Evolutionary conservation across 495 filamentous ascomycete genomes (phyloP).

Genomic region (Bombardia bombarda): DNA sequence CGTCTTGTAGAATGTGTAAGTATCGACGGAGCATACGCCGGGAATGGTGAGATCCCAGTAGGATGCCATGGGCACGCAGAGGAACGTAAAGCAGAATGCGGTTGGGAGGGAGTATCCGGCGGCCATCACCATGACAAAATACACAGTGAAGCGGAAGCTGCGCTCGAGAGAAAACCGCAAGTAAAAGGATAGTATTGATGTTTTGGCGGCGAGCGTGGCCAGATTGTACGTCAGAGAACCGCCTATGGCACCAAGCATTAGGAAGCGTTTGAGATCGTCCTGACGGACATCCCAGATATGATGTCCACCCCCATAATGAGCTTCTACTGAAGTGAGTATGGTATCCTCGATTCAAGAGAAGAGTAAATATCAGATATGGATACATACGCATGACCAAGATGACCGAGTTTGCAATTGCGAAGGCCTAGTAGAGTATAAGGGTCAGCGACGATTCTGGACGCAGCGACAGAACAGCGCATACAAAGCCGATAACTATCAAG

Average conservation of each 20-base stretch:
- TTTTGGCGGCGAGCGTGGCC: slow-evolving; percentile 23
- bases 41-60: slow-evolving; percentile 17
- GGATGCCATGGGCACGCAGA: slow-evolving; percentile 16
- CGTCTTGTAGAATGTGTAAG: slow-evolving; percentile 7
- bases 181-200: slow-evolving; percentile 24
- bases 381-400: neutral
- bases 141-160: slow-evolving; percentile 15
- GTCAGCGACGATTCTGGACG: neutral
- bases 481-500: neutral
- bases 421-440: neutral
- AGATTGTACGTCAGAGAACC: slow-evolving; percentile 19
- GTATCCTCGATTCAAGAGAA: neutral
- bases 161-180: slow-evolving; percentile 15
- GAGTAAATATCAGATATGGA: neutral
- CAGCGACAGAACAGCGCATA: slow-evolving; percentile 5
- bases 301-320: neutral
- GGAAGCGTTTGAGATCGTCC: neutral
- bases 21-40: slow-evolving; percentile 9
- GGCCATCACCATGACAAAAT: slow-evolving; percentile 16
- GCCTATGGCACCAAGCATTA: slow-evolving; percentile 5
- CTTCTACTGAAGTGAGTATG: neutral
- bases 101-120: slow-evolving; percentile 16
- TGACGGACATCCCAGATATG: slow-evolving; percentile 5
- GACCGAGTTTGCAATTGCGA: slow-evolving; percentile 4
- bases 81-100: slow-evolving; percentile 13